Conservation (phyloP, 1,284 basidiomycete genomes). For the Moniliophthora roreri region DNA sequence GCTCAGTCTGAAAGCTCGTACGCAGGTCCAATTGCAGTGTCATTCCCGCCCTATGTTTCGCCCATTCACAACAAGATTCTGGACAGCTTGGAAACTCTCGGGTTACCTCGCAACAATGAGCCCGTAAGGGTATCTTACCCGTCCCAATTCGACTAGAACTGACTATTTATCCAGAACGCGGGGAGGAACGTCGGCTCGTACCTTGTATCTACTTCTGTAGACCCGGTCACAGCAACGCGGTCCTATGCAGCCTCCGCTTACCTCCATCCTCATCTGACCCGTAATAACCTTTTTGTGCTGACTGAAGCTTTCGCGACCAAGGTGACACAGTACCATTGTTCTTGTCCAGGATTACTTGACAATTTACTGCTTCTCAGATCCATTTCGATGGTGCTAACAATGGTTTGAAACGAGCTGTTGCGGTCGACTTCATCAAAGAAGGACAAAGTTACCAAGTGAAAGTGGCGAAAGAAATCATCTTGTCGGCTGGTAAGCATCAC, state of each 20-base stretch:
- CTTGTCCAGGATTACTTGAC: neutral
- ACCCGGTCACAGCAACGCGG: conserved; percentile 3
- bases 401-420: neutral
- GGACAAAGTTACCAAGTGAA: neutral
- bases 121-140: neutral
- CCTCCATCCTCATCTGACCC: neutral
- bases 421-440: conserved; percentile 5
- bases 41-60: conserved; percentile 6
- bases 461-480: conserved; percentile 9
- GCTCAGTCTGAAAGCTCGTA: neutral
- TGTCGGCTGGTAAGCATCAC: conserved; percentile 7
- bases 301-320: conserved; percentile 2
- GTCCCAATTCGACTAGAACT: neutral
- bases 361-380: neutral
- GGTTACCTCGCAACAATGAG: conserved; percentile 9
- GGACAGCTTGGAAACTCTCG: conserved; percentile 5
- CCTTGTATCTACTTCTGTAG: conserved; percentile 1
- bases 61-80: conserved; percentile 4
- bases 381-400: neutral
- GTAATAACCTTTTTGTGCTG: conserved; percentile 2
- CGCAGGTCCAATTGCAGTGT: conserved; percentile 3
- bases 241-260: conserved; percentile 6
- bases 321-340: neutral
- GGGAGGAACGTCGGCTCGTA: conserved; percentile 6
- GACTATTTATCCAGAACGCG: neutral